These are phyloP conservation scores for Penicillium robsamsonii DNA, from an alignment of 495 filamentous ascomycete genomes.

Conservation along the genomic window DNA sequence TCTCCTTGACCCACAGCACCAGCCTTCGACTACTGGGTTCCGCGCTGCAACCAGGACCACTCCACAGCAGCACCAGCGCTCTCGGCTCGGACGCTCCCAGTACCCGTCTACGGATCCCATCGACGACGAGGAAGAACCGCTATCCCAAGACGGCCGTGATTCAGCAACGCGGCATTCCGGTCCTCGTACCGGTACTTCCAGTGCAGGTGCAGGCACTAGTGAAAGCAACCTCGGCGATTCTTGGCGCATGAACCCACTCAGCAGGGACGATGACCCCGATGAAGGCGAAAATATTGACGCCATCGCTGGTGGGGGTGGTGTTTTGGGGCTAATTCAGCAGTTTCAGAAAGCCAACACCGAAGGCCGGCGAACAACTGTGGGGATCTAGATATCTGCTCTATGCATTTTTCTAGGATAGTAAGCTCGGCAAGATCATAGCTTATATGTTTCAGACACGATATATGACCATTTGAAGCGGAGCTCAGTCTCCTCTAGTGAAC, in stretches of 20 bases:
- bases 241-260: slow-evolving; percentile 59
- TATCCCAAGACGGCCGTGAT: slow-evolving; percentile 24
- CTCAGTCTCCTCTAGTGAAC: not conserved
- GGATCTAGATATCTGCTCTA: slow-evolving; percentile 25
- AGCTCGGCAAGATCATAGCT: not conserved
- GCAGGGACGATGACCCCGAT: slow-evolving; percentile 43
- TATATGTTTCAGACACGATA: slow-evolving; percentile 6
- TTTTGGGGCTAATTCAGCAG: slow-evolving; percentile 84
- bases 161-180: slow-evolving; percentile 25
- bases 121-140: slow-evolving; percentile 44
- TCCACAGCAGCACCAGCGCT: slow-evolving; percentile 42
- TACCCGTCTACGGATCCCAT: slow-evolving; percentile 35
- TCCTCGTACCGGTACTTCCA: slow-evolving; percentile 32
- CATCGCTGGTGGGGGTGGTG: slow-evolving; percentile 52
- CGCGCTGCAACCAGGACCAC: slow-evolving; percentile 39
- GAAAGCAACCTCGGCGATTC: slow-evolving; percentile 63
- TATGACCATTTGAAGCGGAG: slow-evolving; percentile 2
- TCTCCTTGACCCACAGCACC: slow-evolving; percentile 82
- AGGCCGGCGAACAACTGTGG: slow-evolving; percentile 45
- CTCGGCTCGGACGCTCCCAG: slow-evolving; percentile 42
- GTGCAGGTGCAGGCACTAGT: slow-evolving; percentile 45
- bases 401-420: not conserved
- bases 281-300: slow-evolving; percentile 52
- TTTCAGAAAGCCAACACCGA: slow-evolving; percentile 83
- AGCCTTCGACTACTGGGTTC: slow-evolving; percentile 62